Evolutionary conservation across 2,329 filamentous ascomycete species (phyloP), one percentile per base, ranked within the genome.

Genomic region (Saccharata proteae): DNA sequence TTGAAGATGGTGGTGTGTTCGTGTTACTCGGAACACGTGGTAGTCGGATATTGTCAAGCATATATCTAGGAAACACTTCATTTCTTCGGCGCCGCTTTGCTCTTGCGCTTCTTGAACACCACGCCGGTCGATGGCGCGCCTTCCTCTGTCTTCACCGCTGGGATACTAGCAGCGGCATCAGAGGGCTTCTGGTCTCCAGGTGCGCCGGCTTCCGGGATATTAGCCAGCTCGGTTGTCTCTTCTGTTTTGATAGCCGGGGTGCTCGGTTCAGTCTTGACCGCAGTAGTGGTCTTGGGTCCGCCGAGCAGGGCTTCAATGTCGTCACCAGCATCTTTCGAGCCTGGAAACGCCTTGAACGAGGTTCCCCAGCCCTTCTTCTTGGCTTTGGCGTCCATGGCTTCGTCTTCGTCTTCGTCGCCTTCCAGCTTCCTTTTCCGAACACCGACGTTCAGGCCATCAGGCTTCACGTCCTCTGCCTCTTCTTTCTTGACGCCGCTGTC

Each of bases 41-140:
- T n/a, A n/a, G n/a, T n/a, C n/a, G n/a, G n/a, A n/a, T n/a, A n/a
- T n/a, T n/a, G n/a, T n/a, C n/a, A n/a, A n/a, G n/a, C n/a, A n/a
- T n/a, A n/a, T n/a, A n/a, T n/a, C n/a, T n/a, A n/a, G n/a, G n/a
- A n/a, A n/a, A n/a, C n/a, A n/a, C 9, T n/a, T 58, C 45, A 76
- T 49, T 69, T 76, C 43, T 75, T 68, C 13, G 74, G 67, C 20
- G 75, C 63, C 30, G 66, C 70, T 60, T 75, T 79, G 10, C 73
- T 64, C 48, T 84, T 88, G 32, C 81, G 64, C 59, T 85, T 86
- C 58, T 86, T 88, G 57, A 88, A 90, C 3, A 84, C 61, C 2
- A 84, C 67, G 3, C 69, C 63, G 5, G 50, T 49, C 26, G 40
- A 41, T 21, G 43, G 43, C 5, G 43, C 37, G 3, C 36, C 38